phyloP scores from a whole-genome alignment of 2,329 filamentous ascomycete species.

The Xylariaceae sp. region DNA sequence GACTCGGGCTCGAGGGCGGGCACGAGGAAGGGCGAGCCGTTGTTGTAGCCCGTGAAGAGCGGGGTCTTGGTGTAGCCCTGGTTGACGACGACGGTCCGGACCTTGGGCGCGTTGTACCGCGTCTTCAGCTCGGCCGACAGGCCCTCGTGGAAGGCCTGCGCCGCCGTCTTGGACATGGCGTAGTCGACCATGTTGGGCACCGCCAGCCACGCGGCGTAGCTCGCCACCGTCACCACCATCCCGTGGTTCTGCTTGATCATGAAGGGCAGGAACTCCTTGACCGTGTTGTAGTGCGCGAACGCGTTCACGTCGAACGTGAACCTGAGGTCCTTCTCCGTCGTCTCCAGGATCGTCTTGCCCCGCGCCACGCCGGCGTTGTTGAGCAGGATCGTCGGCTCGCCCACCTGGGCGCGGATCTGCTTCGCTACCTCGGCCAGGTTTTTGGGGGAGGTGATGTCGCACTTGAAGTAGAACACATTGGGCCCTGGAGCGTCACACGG shows the following conservation, averaged over 20 bases:
- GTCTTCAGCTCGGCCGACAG: conserved; percentile 44
- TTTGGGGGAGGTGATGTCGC: conserved; percentile 59
- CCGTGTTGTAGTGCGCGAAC: conserved; percentile 44
- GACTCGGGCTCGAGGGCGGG: conserved; percentile 54
- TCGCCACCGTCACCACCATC: conserved; percentile 52
- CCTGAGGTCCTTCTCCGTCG: conserved; percentile 37
- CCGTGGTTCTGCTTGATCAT: conserved; percentile 48
- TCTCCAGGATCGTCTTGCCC: conserved; percentile 42
- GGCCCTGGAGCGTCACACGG: conserved; percentile 37
- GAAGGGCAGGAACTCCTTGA: conserved; percentile 45
- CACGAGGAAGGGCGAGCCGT: conserved; percentile 44
- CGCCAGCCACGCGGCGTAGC: conserved; percentile 47
- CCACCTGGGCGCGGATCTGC: conserved; percentile 35
- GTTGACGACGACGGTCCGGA: conserved; percentile 60
- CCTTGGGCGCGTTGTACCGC: conserved; percentile 47
- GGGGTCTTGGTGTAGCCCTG: conserved; percentile 57
- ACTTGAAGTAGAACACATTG: conserved; percentile 62
- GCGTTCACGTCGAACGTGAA: conserved; percentile 49
- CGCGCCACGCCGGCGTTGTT: conserved; percentile 38
- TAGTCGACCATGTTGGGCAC: conserved; percentile 56
- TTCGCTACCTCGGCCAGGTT: conserved; percentile 39
- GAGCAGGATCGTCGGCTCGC: conserved; percentile 33
- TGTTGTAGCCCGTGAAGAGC: conserved; percentile 53
- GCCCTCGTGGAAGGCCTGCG: conserved; percentile 55
- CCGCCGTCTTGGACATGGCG: conserved; percentile 51